Conservation (phyloP, 371 early-diverging fungal genomes). For the Saksenaea vasiformis region DNA sequence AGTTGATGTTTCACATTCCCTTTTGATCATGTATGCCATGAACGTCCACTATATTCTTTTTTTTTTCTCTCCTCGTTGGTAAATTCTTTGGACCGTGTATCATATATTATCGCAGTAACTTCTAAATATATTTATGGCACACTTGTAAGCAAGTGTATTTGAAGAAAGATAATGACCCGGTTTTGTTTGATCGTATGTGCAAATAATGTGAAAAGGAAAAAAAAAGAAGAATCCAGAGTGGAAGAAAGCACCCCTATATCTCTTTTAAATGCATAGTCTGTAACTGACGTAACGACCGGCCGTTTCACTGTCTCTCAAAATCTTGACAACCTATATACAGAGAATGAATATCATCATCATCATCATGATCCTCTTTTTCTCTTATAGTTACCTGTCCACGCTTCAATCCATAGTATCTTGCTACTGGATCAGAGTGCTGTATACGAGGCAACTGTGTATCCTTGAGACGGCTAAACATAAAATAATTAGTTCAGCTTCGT, state of each 20-base stretch:
- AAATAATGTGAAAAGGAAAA: conserved; percentile 2
- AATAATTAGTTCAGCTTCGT: background rate
- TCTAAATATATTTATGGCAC: conserved; percentile 6
- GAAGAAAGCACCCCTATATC: background rate
- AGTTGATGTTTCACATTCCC: background rate
- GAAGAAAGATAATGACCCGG: conserved; percentile 6
- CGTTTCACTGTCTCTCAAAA: conserved; percentile 95
- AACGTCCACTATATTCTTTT: background rate
- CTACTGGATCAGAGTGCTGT: conserved; percentile 90
- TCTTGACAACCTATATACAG: conserved; percentile 80
- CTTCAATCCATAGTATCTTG: conserved; percentile 96
- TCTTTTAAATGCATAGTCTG: conserved; percentile 79
- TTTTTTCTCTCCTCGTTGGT: background rate
- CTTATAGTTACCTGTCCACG: conserved; percentile 83
- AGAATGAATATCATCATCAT: background rate
- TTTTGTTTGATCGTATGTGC: background rate
- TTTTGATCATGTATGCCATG: conserved; percentile 5
- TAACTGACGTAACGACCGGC: conserved; percentile 97
- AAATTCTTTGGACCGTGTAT: conserved; percentile 1
- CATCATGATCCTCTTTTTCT: background rate
- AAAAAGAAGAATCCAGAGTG: background rate
- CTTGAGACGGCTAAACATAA: conserved; percentile 77
- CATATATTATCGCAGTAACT: conserved; percentile 4
- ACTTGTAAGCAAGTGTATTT: conserved; percentile 5
- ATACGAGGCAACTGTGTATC: conserved; percentile 98